Base-by-base conservation (phyloP, 495 filamentous ascomycete species). In the Trichoderma gamsii region DNA sequence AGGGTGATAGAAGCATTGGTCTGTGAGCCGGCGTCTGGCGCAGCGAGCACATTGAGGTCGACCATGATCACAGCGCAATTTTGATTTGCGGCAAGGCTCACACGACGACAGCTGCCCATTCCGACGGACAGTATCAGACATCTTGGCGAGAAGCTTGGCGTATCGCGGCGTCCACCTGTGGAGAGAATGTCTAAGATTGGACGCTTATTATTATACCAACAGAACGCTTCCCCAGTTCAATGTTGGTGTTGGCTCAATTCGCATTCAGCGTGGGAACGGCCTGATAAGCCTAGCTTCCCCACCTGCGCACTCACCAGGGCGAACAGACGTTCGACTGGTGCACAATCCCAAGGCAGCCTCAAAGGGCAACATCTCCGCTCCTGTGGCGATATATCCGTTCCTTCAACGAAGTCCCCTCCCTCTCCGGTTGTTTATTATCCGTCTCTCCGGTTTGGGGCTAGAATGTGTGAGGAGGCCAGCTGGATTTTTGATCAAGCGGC, bases 191-290 rank as follows among this genome's bases (percentile, higher is more conserved):
- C 18, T 46, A 18, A 13, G 43, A 16, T 46, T 18, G 43, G 7
- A 11, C 43, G 43, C 43, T 46, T 46, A 46, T 18, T 46, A 46
- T 18, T 46, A 46, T 46, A 18, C 12, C 82, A 0, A 83, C 84
- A 4, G 83, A 82, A 0, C 43, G 43, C 12, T 46, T 9, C 35
- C 35, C 4, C 35, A 29, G 11, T 44, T 44, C 41, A 44, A 3
- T 44, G 29, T 29, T 29, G 29, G 29, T 29, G 29, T 29, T 29
- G 4, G 29, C 29, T 29, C 29, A 4, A 29, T 29, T 29, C 29
- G 1, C 29, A 29, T 1, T 29, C 29, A 29, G 29, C n/a, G n/a
- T 29, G 29, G 29, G 1, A 29, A 29, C 29, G 29, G 29, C 29
- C 29, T 29, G 29, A 29, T 1, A 29, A 4, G 29, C 29, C 29